Evolutionary conservation across 2,329 filamentous ascomycete genomes (phyloP).

Genomic region (Diaporthe capsici): DNA sequence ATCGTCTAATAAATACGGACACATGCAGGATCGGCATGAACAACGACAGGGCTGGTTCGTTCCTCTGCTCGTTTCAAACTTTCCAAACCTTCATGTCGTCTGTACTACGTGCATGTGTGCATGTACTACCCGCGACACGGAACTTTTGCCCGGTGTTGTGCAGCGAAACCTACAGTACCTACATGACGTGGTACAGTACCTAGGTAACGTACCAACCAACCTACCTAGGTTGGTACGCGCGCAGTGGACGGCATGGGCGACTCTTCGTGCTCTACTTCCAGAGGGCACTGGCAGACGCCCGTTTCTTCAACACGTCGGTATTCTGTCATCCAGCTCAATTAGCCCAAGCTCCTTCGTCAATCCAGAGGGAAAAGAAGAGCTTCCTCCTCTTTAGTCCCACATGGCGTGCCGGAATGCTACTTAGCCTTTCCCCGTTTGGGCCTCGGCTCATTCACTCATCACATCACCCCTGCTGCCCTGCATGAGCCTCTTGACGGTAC

Average conservation of each 20-base stretch:
- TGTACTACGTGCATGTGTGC: background rate
- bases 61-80: conserved; percentile 30
- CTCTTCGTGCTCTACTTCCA: background rate
- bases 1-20: conserved; percentile 8
- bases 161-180: background rate
- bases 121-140: conserved; percentile 23
- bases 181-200: background rate
- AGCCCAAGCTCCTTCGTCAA: background rate
- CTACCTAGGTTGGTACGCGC: background rate
- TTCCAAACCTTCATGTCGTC: conserved; percentile 11
- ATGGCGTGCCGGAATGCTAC: conserved; percentile 30
- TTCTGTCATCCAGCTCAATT: background rate
- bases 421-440: conserved; percentile 24
- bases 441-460: conserved; percentile 21
- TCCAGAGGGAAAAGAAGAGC: background rate
- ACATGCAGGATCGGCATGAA: conserved; percentile 35
- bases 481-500: conserved; percentile 16
- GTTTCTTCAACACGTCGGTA: background rate
- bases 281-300: background rate
- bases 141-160: conserved; percentile 2
- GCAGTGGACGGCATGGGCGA: background rate
- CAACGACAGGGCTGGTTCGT: conserved; percentile 19
- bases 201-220: background rate
- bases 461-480: conserved; percentile 22
- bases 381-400: conserved; percentile 20